Percentiles rank a stretch among this genome's conserved stretches.
Evolutionary conservation across 257 asterid genomes (phyloP).

Genomic region (Anisodus acutangulus): DNA sequence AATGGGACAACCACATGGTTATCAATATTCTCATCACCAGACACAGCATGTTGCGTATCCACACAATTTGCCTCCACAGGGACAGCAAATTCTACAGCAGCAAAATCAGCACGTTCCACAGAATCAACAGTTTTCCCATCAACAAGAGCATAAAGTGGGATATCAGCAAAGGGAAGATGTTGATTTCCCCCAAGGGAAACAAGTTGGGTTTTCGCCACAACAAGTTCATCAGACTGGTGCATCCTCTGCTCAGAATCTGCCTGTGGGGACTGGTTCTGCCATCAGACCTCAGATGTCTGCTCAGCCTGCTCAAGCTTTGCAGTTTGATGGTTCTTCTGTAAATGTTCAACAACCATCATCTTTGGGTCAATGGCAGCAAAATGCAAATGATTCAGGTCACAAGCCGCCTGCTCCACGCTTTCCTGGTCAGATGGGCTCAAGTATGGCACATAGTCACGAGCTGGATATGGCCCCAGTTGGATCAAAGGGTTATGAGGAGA

Average conservation of each 20-base stretch:
- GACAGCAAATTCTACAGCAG: slow-evolving; percentile 60
- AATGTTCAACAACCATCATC: slow-evolving; percentile 60
- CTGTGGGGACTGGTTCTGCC: slow-evolving; percentile 46
- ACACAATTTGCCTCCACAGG: slow-evolving; percentile 62
- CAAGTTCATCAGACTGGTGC: slow-evolving; percentile 59
- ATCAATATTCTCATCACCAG: slow-evolving; percentile 59
- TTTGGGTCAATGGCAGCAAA: slow-evolving; percentile 50
- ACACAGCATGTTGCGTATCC: slow-evolving; percentile 61
- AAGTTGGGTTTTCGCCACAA: slow-evolving; percentile 64
- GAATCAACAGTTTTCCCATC: slow-evolving; percentile 64
- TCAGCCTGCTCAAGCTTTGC: slow-evolving; percentile 55
- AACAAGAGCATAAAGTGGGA: slow-evolving; percentile 65
- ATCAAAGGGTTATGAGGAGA: slow-evolving; percentile 68
- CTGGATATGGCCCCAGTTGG: slow-evolving; percentile 59
- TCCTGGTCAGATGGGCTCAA: slow-evolving; percentile 69
- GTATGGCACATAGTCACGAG: slow-evolving; percentile 61
- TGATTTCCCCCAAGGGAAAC: slow-evolving; percentile 64
- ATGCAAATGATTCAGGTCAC: slow-evolving; percentile 53
- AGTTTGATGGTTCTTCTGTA: slow-evolving; percentile 52
- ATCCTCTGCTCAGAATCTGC: slow-evolving; percentile 53
- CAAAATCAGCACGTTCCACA: slow-evolving; percentile 56
- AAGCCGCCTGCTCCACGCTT: slow-evolving; percentile 58
- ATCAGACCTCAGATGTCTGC: slow-evolving; percentile 49
- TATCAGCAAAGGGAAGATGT: slow-evolving; percentile 58
- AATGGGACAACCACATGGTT: slow-evolving; percentile 63